Evolutionary conservation across 495 filamentous ascomycete genomes (phyloP), one percentile per base, ranked within the genome.

Genomic region (Choiromyces venosus): DNA sequence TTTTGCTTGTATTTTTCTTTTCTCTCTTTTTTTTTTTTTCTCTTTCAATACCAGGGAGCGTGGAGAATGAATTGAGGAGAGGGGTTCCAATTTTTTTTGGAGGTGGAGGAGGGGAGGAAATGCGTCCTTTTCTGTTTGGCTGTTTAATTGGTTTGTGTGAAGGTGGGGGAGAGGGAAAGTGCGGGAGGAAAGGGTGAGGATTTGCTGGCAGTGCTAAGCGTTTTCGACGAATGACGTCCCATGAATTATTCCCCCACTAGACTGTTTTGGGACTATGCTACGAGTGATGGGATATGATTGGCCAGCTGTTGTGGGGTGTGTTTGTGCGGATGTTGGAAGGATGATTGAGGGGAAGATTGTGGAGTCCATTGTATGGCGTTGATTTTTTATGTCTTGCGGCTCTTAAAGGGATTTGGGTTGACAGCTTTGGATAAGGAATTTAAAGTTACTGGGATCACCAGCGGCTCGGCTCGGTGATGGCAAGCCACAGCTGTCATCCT

Each of bases 111-210:
- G 37, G 29, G 64, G 21, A 56, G 61, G 37, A 25, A 16, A 67
- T 64, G 19, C 37, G n/a, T 44, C 67, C 12, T 37, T 37, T 67
- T 61, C 16, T 33, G 7, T 37, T 70, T n/a, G 67, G n/a, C 25
- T 25, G 33, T 44, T 44, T 61, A 37, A 19, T 39, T 71, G 33
- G 52, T 12, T 68, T 14, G 33, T 46, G 10, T 4, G 33, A 38
- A 35, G 44, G 37, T 35, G 68, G 37, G 37, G 40, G 19, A 69
- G 36, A 69, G 36, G 68, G 18, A 21, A 29, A 42, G 67, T 69
- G 67, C 6, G 6, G 37, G 44, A 52, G 21, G 44, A 52, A 56
- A 61, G 52, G 16, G n/a, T 37, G 38, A 21, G 66, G 29, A 37
- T 37, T 67, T 21, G 35, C 19, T 39, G 66, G 36, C 66, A 67